Percentiles rank a stretch among this genome's conserved stretches.
Conservation (phyloP, 257 asterid genomes). For the Osmanthus fragrans region DNA sequence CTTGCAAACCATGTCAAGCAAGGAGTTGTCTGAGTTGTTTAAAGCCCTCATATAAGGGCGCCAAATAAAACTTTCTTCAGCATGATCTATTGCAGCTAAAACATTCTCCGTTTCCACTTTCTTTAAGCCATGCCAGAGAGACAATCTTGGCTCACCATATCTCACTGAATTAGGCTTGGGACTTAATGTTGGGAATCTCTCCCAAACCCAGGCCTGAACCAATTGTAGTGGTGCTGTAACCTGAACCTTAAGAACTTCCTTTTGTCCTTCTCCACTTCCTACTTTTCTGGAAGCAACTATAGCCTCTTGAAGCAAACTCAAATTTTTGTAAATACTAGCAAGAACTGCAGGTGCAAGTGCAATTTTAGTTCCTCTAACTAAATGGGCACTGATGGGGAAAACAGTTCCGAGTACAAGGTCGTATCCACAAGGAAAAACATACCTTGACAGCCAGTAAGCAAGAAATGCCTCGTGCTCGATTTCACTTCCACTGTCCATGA, state of each 20-base stretch:
- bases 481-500: conserved; percentile 3
- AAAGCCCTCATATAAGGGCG: conserved; percentile 28
- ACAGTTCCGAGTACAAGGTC: not conserved
- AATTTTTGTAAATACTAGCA: conserved; percentile 17
- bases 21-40: not conserved
- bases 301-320: not conserved
- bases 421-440: conserved; percentile 12
- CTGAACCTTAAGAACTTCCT: not conserved
- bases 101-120: not conserved
- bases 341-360: conserved; percentile 41
- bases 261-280: not conserved
- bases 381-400: conserved; percentile 28
- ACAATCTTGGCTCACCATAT: conserved; percentile 29
- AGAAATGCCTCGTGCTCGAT: conserved; percentile 39
- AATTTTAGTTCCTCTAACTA: conserved; percentile 25
- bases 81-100: conserved; percentile 7
- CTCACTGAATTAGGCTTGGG: conserved; percentile 12
- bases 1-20: not conserved
- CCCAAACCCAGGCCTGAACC: conserved; percentile 52
- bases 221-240: conserved; percentile 26
- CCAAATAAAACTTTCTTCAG: conserved; percentile 27
- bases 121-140: conserved; percentile 33
- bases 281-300: not conserved
- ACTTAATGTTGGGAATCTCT: conserved; percentile 33
- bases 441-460: conserved; percentile 35